Evolutionary conservation across 2,329 filamentous ascomycete genomes (phyloP).

Genomic region (Cordyceps cateniannulata): DNA sequence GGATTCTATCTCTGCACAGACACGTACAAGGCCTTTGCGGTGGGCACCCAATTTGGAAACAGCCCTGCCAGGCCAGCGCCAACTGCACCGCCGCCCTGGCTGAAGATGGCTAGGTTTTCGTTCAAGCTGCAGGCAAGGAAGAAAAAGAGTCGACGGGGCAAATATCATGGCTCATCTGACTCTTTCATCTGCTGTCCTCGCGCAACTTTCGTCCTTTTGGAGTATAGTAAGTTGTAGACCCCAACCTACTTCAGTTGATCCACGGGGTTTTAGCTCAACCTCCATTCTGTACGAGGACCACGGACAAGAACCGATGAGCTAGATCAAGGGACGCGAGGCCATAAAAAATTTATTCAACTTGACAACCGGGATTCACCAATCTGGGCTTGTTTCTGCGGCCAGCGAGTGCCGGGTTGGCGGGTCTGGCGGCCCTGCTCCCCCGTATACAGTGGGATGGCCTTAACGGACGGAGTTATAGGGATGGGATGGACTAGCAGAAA

Average conservation of each 20-base stretch:
- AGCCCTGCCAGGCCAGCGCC: background rate
- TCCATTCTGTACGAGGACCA: background rate
- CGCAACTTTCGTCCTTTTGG: background rate
- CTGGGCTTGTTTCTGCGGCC: background rate
- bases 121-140: background rate
- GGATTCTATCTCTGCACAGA: background rate
- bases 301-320: background rate
- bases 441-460: background rate
- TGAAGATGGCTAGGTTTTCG: constrained; percentile 4
- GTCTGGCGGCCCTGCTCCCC: background rate
- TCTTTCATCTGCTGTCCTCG: background rate
- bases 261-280: background rate
- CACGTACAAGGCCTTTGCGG: background rate
- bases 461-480: background rate
- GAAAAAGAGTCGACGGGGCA: background rate
- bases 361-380: background rate
- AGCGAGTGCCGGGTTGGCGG: constrained; percentile 6
- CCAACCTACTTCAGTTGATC: background rate
- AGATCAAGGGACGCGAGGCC: background rate
- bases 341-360: background rate
- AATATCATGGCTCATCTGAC: background rate
- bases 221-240: background rate
- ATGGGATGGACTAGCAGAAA: background rate
- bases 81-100: background rate
- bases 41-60: background rate